A percentile compares a stretch with the other conserved stretches of the same genome.
Conservation (phyloP, 441 rosid species). For the Melastoma candidum region DNA sequence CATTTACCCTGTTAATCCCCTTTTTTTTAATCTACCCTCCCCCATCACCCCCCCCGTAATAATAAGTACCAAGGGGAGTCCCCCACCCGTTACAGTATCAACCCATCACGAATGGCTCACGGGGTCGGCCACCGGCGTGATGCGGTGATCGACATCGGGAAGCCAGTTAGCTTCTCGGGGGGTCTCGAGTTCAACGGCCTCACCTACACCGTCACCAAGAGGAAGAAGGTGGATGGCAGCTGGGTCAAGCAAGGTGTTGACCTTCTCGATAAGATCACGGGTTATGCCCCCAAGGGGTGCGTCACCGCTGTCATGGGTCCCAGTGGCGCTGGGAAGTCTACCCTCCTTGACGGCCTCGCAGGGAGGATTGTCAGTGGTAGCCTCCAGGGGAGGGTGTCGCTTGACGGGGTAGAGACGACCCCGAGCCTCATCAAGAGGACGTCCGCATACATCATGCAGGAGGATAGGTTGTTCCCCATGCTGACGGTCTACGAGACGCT, state of each 20-base stretch:
- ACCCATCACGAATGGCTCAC: slow-evolving; percentile 18
- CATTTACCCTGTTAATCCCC: too few relatives aligned
- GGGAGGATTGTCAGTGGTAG: slow-evolving; percentile 56
- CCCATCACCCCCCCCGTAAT: too few relatives aligned
- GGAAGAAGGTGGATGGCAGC: slow-evolving; percentile 36
- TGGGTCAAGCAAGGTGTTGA: slow-evolving; percentile 37
- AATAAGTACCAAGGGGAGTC: too few relatives aligned
- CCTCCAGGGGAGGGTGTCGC: slow-evolving; percentile 40
- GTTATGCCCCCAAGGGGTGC: slow-evolving; percentile 61
- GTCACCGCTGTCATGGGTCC: slow-evolving; percentile 66
- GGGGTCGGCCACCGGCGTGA: slow-evolving; percentile 18
- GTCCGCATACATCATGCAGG: slow-evolving; percentile 66
- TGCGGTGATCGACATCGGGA: slow-evolving; percentile 32
- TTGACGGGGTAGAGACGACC: slow-evolving; percentile 37
- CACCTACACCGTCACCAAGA: slow-evolving; percentile 42
- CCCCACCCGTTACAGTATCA: background rate
- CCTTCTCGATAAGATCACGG: slow-evolving; percentile 42
- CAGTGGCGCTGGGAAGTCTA: slow-evolving; percentile 67
- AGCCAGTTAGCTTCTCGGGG: slow-evolving; percentile 28
- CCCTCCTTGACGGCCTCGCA: slow-evolving; percentile 46
- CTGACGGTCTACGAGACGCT: slow-evolving; percentile 59
- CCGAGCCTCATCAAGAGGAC: slow-evolving; percentile 49
- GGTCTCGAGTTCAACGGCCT: slow-evolving; percentile 50
- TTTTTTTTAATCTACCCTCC: too few relatives aligned
- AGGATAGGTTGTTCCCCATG: slow-evolving; percentile 52